These are phyloP conservation scores for Yamagishiella unicocca DNA, from an alignment of 139 green algal species.

Conservation along the genomic window DNA sequence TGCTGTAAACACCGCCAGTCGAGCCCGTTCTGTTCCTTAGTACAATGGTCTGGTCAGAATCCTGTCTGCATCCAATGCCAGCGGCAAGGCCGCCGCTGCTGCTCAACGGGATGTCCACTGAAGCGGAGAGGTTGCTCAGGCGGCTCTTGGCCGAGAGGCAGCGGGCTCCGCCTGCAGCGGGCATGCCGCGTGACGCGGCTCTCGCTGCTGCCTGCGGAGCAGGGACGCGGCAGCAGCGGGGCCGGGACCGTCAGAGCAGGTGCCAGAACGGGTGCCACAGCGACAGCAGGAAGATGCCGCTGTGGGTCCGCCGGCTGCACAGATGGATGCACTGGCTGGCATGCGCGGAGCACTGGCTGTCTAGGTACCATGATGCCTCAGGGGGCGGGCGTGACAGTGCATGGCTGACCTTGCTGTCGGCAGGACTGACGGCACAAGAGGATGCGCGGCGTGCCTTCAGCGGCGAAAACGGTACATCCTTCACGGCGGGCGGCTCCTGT, in stretches of 20 bases:
- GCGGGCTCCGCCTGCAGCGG: background rate
- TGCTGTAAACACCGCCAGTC: background rate
- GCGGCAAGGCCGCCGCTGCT: background rate
- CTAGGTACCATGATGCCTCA: background rate
- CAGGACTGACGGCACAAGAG: too few species aligned
- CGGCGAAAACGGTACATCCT: background rate
- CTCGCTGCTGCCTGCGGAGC: conserved; percentile 44
- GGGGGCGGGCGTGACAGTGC: background rate
- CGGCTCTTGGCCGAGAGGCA: background rate
- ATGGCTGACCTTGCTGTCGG: conserved; percentile 7
- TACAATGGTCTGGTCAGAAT: too few species aligned
- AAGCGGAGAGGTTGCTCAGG: too few species aligned
- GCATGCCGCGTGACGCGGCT: background rate
- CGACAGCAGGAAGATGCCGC: background rate
- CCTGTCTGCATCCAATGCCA: too few species aligned
- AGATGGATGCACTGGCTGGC: background rate
- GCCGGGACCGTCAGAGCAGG: background rate
- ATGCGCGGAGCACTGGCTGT: background rate
- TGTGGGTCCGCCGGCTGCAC: background rate
- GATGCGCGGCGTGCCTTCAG: background rate
- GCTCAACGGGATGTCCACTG: background rate
- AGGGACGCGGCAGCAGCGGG: conserved; percentile 31
- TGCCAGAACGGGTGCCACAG: conserved; percentile 43
- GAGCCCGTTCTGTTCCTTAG: background rate
- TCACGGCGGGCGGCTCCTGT: background rate